Evolutionary conservation across 163 green algal species (phyloP).

Genomic region (Volvox carteri): DNA sequence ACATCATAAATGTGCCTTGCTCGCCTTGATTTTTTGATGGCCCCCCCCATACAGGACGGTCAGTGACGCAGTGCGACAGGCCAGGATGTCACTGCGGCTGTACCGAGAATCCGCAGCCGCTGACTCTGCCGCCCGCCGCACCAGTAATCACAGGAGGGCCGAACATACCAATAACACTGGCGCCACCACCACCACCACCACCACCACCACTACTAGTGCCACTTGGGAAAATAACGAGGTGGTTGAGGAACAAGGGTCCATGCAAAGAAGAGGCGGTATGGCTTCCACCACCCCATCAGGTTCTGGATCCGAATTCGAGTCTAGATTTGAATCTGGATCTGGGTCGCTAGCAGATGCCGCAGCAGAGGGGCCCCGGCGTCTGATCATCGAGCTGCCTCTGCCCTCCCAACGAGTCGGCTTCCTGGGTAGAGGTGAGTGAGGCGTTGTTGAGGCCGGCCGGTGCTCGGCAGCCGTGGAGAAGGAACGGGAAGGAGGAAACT

Average conservation of each 20-base stretch:
- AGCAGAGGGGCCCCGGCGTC: background rate
- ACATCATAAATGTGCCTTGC: too few species aligned
- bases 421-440: slow-evolving; percentile 24
- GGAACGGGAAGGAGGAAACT: background rate
- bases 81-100: slow-evolving; percentile 2
- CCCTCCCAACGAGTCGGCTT: slow-evolving; percentile 32
- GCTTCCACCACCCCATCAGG: background rate
- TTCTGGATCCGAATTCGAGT: background rate
- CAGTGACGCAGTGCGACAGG: slow-evolving; percentile 26
- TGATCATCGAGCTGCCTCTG: slow-evolving; percentile 46
- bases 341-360: background rate
- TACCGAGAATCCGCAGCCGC: slow-evolving; percentile 9
- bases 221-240: background rate
- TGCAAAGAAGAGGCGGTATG: background rate
- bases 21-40: too few species aligned
- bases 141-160: background rate
- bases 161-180: background rate
- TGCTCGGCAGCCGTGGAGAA: background rate
- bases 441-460: too few species aligned
- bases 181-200: background rate
- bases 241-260: background rate
- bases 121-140: background rate
- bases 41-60: slow-evolving; percentile 40
- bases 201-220: background rate
- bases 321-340: background rate